phyloP scores from a whole-genome alignment of 2,329 filamentous ascomycete species.

The Clarireedia monteithiana region DNA sequence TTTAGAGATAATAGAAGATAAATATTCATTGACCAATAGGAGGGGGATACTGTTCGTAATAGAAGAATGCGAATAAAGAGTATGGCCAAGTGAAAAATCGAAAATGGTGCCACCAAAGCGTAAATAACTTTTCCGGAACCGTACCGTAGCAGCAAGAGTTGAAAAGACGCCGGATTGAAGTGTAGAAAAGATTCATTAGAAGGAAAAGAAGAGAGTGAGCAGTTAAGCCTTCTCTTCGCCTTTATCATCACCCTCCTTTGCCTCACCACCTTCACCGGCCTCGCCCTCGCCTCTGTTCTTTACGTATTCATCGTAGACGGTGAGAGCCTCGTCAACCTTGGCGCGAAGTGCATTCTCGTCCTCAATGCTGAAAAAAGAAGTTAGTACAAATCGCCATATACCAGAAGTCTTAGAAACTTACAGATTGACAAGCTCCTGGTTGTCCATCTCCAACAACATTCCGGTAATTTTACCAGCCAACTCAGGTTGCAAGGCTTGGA shows the following conservation, averaged over 20 bases:
- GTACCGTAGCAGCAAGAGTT: constrained; percentile 23
- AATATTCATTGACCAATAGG: constrained; percentile 15
- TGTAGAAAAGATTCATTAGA: constrained; percentile 17
- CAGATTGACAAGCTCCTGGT: constrained; percentile 86
- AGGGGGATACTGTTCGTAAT: constrained; percentile 3
- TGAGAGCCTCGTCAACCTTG: constrained; percentile 97
- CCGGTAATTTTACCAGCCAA: constrained; percentile 98
- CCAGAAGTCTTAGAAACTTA: constrained; percentile 49
- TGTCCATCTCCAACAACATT: constrained; percentile 99
- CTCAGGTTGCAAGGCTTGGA: constrained; percentile 86
- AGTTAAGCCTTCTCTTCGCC: constrained; percentile 45
- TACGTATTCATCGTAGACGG: constrained; percentile 97
- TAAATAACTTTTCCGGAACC: constrained; percentile 29
- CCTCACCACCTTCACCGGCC: constrained; percentile 31
- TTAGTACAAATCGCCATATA: constrained; percentile 22
- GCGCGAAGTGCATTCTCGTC: constrained; percentile 81
- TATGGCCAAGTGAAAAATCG: constrained; percentile 14
- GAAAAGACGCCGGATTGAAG: constrained; percentile 24
- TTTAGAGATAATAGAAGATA: constrained; percentile 15
- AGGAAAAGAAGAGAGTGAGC: constrained; percentile 25
- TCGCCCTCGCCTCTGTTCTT: constrained; percentile 46
- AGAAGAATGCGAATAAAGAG: constrained; percentile 13
- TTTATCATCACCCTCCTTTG: constrained; percentile 40
- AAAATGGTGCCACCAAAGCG: constrained; percentile 18
- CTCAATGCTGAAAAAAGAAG: constrained; percentile 56